A percentile compares a stretch with the other conserved stretches of the same genome.
Conservation (phyloP, 176 grass and related monocot species). For the Secale cereale region DNA sequence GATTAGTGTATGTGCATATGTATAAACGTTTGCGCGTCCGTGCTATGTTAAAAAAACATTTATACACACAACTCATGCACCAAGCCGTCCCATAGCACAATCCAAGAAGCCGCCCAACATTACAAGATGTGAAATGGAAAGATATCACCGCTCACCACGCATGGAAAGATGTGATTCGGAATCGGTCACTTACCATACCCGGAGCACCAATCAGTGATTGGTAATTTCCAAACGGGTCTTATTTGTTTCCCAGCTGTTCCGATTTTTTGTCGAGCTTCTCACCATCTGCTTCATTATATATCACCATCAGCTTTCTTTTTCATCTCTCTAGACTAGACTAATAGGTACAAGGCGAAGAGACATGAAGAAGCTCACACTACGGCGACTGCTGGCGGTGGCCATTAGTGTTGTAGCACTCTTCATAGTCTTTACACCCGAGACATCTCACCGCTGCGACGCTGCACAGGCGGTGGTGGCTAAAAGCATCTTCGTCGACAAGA, state of each 20-base stretch:
- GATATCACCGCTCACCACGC: neutral
- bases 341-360: neutral
- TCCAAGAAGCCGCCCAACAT: too few relatives aligned
- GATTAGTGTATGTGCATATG: too few relatives aligned
- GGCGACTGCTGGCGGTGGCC: neutral
- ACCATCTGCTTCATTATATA: neutral
- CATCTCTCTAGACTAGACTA: neutral
- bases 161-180: neutral
- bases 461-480: slow-evolving; percentile 10
- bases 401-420: neutral
- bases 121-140: neutral
- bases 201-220: neutral
- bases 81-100: too few relatives aligned
- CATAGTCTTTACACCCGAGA: neutral
- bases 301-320: neutral
- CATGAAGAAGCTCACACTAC: slow-evolving; percentile 8
- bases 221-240: neutral
- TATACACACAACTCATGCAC: too few relatives aligned
- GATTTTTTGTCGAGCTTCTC: neutral
- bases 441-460: neutral
- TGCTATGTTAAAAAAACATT: too few relatives aligned
- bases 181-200: neutral
- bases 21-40: too few relatives aligned
- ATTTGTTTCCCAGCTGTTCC: neutral
- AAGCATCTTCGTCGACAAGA: slow-evolving; percentile 24